A percentile compares a stretch with the other conserved stretches of the same genome.
phyloP scores from a whole-genome alignment of 345 rosid genomes.

The Syzygium aqueum region DNA sequence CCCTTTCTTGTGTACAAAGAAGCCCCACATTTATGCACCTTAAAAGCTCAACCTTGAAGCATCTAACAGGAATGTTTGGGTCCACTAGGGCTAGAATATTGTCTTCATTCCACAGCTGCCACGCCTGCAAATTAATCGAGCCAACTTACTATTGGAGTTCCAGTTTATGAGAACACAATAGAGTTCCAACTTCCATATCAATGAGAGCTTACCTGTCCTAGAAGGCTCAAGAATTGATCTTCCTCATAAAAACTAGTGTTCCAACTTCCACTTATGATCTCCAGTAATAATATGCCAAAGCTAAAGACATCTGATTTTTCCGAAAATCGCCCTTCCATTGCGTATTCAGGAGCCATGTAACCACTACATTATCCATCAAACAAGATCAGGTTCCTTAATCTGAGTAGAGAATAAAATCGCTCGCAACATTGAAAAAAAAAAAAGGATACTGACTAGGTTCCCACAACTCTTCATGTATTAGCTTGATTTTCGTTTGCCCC shows the following conservation, averaged over 20 bases:
- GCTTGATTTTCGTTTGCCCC: conserved; percentile 23
- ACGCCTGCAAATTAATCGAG: conserved; percentile 1
- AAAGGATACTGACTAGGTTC: conserved; percentile 36
- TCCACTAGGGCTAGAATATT: conserved; percentile 1
- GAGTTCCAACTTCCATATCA: background rate
- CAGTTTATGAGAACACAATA: background rate
- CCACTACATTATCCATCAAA: conserved; percentile 14
- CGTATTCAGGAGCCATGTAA: no score
- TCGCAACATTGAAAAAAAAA: background rate
- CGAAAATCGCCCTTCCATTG: conserved; percentile 31
- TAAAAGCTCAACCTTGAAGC: background rate
- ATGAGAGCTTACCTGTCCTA: conserved; percentile 19
- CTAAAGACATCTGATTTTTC: conserved; percentile 36
- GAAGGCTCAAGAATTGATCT: conserved; percentile 11
- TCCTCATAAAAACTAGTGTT: conserved; percentile 19
- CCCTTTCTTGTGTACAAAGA: conserved; percentile 10
- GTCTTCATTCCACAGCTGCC: conserved; percentile 13
- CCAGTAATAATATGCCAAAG: conserved; percentile 31
- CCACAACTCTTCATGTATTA: conserved; percentile 30
- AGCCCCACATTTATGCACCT: conserved; percentile 16
- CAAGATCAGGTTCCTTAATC: background rate
- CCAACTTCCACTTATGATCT: conserved; percentile 33
- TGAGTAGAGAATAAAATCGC: background rate
- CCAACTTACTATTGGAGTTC: background rate
- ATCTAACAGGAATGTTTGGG: background rate